Evolutionary conservation across 108 stramenopile genomes (phyloP), one percentile per base, ranked within the genome.

Genomic region (Thalassiosira profunda): DNA sequence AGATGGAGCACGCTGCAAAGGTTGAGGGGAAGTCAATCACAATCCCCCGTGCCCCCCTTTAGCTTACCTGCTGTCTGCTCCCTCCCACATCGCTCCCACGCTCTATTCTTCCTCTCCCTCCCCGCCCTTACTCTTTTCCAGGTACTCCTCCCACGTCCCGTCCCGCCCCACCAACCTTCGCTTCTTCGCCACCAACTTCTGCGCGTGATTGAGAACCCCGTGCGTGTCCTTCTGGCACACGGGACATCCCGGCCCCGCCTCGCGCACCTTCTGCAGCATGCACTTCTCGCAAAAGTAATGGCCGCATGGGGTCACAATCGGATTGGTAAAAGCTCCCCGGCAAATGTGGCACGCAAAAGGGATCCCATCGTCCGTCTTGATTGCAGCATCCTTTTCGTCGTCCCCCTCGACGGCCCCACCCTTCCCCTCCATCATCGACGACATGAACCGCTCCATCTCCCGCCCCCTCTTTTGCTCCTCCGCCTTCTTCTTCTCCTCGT

Each of bases 301-400:
- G 1, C 80, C 81, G 73, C 98, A 99, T 0, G 63, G 40, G 11
- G 98, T 98, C 1, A 97, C 95, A 2, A 99, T 88, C 10, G 99
- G 99, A 72, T 98, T 84, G 10, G 65, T 64, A 72, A 98, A 99
- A 8, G 77, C 74, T 33, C 86, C 64, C 14, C 97, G 84, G 73
- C 97, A 99, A 4, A 98, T 48, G 51, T 90, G 72, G 69, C 99
- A 99, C 0, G 99, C 99, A 77, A 96, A 98, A 7, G 99, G 99
- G 21, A 99, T 54, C 0, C 95, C 97, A 81, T 96, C 90, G 23
- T 86, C 83, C 21, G 29, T 40, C n/a, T n/a, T n/a, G 14, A 40
- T 40, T 5, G 0, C 36, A 5, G 17, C 41, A 17, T 62, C 63
- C 35, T 44, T 45, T 25, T 25, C 42, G 20, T 59, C 62, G 8